A percentile compares a stretch with the other conserved stretches of the same genome.
Evolutionary conservation across 371 early-diverging fungal species (phyloP).

Genomic region (Mortierella sp.): DNA sequence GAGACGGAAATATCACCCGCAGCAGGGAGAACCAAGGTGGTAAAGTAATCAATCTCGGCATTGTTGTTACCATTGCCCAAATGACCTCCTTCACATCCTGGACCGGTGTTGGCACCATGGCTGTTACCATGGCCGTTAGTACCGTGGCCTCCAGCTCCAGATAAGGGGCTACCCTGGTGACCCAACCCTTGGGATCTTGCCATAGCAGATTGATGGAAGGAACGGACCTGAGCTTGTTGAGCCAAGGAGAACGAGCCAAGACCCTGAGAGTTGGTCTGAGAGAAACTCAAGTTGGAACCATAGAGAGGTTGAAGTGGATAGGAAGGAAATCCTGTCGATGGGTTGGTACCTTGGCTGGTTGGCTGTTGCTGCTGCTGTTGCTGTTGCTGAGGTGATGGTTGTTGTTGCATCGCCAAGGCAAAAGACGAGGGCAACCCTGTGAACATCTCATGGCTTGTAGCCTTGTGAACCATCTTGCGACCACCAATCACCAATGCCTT

Average conservation of each 20-base stretch:
- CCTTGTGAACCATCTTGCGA: constrained; percentile 4
- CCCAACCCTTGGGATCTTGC: not conserved
- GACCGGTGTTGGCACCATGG: no score
- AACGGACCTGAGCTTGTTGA: constrained; percentile 13
- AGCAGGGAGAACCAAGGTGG: constrained; percentile 6
- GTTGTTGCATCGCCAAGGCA: no score
- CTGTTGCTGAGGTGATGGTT: no score
- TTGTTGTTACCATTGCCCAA: not conserved
- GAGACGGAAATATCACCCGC: constrained; percentile 11
- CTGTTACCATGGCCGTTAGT: no score
- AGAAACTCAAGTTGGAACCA: not conserved
- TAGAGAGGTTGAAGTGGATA: constrained; percentile 8
- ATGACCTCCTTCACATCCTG: not conserved
- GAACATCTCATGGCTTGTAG: constrained; percentile 10
- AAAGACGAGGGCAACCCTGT: constrained; percentile 1
- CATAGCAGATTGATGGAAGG: not conserved
- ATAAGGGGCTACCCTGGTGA: no score
- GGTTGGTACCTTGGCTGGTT: not conserved
- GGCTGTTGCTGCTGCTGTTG: no score
- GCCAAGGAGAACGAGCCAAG: constrained; percentile 1
- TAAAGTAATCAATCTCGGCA: constrained; percentile 12
- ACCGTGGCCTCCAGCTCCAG: no score
- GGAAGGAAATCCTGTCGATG: not conserved
- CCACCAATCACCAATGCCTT: no score
- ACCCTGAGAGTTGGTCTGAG: not conserved